phyloP scores from a whole-genome alignment of 2,329 filamentous ascomycete species.

The Aspergillus terreus region DNA sequence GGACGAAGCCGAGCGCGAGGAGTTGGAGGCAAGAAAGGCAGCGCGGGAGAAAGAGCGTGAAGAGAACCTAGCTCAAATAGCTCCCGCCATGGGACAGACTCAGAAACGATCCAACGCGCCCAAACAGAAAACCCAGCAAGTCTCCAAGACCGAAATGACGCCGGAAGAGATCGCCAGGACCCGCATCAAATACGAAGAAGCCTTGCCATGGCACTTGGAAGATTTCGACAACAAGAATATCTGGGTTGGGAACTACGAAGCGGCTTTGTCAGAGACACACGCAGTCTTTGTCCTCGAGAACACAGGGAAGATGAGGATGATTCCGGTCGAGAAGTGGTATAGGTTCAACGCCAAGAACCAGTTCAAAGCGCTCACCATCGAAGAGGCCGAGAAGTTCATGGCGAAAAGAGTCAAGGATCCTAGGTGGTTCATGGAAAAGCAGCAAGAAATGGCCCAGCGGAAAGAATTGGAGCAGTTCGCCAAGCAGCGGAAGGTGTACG shows the following conservation, averaged over 20 bases:
- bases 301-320: constrained; percentile 70
- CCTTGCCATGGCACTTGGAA: constrained; percentile 92
- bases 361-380: constrained; percentile 72
- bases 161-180: constrained; percentile 66
- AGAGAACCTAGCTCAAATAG: constrained; percentile 86
- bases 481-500: constrained; percentile 44
- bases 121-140: constrained; percentile 79
- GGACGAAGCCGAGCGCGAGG: constrained; percentile 64
- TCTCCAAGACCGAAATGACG: constrained; percentile 75
- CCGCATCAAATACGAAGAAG: constrained; percentile 80
- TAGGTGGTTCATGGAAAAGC: constrained; percentile 72
- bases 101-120: constrained; percentile 64
- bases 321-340: constrained; percentile 96
- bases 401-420: constrained; percentile 71
- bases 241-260: constrained; percentile 89
- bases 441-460: constrained; percentile 51
- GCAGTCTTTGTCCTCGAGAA: constrained; percentile 76
- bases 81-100: constrained; percentile 67
- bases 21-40: constrained; percentile 58
- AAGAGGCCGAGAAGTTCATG: constrained; percentile 82
- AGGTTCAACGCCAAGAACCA: constrained; percentile 54
- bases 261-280: constrained; percentile 74
- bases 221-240: constrained; percentile 94
- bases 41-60: constrained; percentile 84
- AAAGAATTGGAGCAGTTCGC: constrained; percentile 57